Base-by-base conservation (phyloP, 257 asterid species). In the Handroanthus guayacan region DNA sequence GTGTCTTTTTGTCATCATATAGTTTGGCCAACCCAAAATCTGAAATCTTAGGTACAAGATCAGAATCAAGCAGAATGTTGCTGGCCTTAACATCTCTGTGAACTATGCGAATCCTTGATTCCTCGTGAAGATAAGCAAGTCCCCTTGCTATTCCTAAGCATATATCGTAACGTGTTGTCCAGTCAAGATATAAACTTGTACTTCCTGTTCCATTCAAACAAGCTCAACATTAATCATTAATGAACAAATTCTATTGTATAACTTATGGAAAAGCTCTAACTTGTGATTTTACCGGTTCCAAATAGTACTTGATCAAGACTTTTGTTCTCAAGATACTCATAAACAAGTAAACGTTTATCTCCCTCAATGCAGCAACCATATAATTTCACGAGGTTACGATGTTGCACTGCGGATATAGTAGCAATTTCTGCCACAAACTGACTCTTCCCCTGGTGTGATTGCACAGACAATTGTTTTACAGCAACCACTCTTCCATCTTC, bases 71-170 rank as follows among this genome's bases (percentile, higher is more conserved):
- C 14, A 86, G 66, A 75, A 86, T 54, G 31, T 54, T 54, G 61
- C 61, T 54, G 31, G 61, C 61, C 31, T 54, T 54, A 0, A 54
- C 61, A 82, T 86, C 90, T 67, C 90, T 76, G 56, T 86, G 90
- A 66, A 86, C 88, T 38, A 84, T 82, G 38, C 84, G 76, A 50
- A 82, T 69, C 48, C 85, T 83, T 43, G 90, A 86, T 80, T 86
- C 90, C 79, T 84, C 90, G 7, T 84, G 88, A 52, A 86, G 86
- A 77, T 86, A 86, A 62, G 89, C 80, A 9, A 89, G 86, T 67
- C 92, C 92, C 62, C 88, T 81, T 54, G 91, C 92, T 38, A 89
- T 80, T 67, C 92, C 92, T 83, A 89, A 72, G 83, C 92, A 89
- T 80, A 87, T 72, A 41, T 86, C 86, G 63, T 69, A 86, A 20